These are phyloP conservation scores for Chlorella sp. DNA, from an alignment of 139 green algal species.

Conservation along the genomic window DNA sequence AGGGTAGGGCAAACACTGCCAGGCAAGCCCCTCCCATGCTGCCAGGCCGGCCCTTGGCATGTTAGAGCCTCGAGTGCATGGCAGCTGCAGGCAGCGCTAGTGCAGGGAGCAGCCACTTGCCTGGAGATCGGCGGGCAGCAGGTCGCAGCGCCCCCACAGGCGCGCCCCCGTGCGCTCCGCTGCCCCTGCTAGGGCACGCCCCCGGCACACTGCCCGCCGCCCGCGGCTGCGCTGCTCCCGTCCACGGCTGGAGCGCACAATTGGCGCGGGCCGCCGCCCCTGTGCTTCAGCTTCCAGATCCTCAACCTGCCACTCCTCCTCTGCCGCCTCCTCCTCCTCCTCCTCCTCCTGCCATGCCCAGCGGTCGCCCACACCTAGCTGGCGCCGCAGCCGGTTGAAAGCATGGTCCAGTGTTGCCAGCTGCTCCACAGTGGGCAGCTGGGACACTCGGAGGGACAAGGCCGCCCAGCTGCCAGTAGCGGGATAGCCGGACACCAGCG, in stretches of 20 bases:
- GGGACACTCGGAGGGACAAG: not conserved
- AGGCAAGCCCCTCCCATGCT: too few relatives aligned
- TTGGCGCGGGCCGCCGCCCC: not conserved
- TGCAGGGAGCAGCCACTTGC: not conserved
- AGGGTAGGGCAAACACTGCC: not conserved
- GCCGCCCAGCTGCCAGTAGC: not conserved
- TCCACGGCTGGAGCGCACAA: not conserved
- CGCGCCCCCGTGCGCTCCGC: not conserved
- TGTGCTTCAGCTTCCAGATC: not conserved
- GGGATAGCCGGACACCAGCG: not conserved
- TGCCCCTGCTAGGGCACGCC: not conserved
- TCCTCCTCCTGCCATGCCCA: conserved; percentile 24
- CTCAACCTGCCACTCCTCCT: not conserved
- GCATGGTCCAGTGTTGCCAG: not conserved
- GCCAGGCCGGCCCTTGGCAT: not conserved
- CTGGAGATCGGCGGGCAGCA: not conserved
- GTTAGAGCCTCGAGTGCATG: too few relatives aligned
- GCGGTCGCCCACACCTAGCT: conserved; percentile 1
- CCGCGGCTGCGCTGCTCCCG: not conserved
- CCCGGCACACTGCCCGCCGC: not conserved
- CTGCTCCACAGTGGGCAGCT: not conserved
- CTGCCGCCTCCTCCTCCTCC: not conserved
- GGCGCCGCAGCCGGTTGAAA: not conserved
- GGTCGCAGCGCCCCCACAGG: not conserved
- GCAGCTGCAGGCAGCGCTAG: not conserved